phyloP scores from a whole-genome alignment of 2,329 filamentous ascomycete species.

The Microsporum ferrugineum region DNA sequence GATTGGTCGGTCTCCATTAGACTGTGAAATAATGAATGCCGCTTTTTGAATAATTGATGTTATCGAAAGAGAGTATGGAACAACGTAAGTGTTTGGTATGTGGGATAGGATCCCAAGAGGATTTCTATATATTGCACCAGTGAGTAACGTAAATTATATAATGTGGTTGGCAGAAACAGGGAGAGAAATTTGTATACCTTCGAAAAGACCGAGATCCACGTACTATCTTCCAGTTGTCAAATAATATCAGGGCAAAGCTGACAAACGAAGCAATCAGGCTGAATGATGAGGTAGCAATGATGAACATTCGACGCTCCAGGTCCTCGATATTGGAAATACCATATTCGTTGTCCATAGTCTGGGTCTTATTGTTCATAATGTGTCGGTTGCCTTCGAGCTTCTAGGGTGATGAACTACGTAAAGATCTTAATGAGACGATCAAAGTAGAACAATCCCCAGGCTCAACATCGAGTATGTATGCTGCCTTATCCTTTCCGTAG shows the following conservation, averaged over 20 bases:
- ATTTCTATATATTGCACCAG: background rate
- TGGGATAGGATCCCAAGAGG: background rate
- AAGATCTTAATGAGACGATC: background rate
- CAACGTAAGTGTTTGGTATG: constrained; percentile 14
- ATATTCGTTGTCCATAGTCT: background rate
- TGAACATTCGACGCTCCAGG: constrained; percentile 12
- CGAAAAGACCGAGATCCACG: background rate
- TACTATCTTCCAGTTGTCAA: constrained; percentile 12
- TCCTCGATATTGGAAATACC: constrained; percentile 11
- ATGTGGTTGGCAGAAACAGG: background rate
- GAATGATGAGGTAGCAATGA: constrained; percentile 15
- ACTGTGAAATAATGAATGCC: constrained; percentile 15
- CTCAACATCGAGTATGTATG: background rate
- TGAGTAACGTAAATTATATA: background rate
- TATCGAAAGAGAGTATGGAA: constrained; percentile 14
- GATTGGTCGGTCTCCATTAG: constrained; percentile 10
- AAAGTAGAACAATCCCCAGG: background rate
- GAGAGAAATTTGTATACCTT: background rate
- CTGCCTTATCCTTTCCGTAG: background rate
- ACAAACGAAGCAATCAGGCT: constrained; percentile 14
- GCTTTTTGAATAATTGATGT: constrained; percentile 15
- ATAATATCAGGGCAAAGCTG: constrained; percentile 11
- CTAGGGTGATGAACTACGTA: background rate
- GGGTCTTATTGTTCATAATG: background rate
- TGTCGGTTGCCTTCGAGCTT: background rate